Evolutionary conservation across 805 yeast species (phyloP).

Genomic region (Yarrowia sp.): DNA sequence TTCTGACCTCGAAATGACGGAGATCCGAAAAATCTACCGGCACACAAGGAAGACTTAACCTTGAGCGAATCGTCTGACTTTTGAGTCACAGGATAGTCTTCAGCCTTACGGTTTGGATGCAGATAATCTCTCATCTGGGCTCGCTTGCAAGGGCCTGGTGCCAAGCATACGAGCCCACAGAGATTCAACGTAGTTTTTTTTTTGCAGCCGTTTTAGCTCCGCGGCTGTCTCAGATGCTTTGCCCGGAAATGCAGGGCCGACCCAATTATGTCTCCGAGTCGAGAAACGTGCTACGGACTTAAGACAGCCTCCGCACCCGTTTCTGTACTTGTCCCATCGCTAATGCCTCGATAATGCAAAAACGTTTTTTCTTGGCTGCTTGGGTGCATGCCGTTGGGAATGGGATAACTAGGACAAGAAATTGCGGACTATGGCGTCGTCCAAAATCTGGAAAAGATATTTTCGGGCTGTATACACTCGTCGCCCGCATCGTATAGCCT

Average conservation of each 20-base stretch:
- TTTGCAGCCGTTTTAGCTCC: background rate
- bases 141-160: background rate
- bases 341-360: conserved; percentile 18
- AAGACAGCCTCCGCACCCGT: background rate
- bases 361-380: background rate
- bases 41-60: background rate
- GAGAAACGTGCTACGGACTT: conserved; percentile 18
- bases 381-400: background rate
- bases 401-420: background rate
- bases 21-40: background rate
- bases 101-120: conserved; percentile 1
- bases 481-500: background rate
- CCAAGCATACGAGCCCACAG: background rate
- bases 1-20: background rate
- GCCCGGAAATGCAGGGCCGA: conserved; percentile 16
- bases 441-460: no score
- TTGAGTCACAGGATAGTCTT: conserved; percentile 10
- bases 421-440: background rate
- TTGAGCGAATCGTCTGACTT: background rate
- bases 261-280: background rate
- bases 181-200: background rate
- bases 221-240: background rate
- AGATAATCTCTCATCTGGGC: background rate
- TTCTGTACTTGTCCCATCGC: background rate
- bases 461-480: no score